Percentiles rank a stretch among this genome's conserved stretches.
Evolutionary conservation across 257 asterid genomes (phyloP).

Genomic region (Solanum chiquidenum): DNA sequence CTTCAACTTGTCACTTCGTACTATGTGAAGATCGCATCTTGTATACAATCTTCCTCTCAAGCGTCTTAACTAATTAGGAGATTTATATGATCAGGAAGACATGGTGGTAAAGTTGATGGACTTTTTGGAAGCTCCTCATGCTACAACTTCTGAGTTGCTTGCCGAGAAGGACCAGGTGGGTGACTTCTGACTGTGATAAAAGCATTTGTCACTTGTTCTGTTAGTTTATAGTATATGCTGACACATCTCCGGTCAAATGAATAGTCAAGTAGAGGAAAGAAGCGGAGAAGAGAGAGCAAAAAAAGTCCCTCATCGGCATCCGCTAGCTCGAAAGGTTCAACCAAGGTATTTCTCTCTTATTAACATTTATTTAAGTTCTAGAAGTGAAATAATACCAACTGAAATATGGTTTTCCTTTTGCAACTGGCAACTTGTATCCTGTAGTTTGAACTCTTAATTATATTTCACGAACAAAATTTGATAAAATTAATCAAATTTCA

Average conservation of each 20-base stretch:
- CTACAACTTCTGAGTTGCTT: conserved; percentile 59
- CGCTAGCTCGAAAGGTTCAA: conserved; percentile 49
- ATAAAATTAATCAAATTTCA: background rate
- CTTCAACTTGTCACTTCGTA: background rate
- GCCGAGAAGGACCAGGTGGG: conserved; percentile 80
- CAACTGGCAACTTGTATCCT: background rate
- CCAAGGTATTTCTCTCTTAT: conserved; percentile 38
- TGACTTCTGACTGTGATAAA: background rate
- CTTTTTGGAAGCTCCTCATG: conserved; percentile 79
- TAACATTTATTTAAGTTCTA: background rate
- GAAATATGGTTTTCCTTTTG: background rate
- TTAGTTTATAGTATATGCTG: background rate
- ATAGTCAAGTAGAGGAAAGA: conserved; percentile 59
- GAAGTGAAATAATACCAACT: background rate
- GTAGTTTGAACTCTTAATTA: background rate
- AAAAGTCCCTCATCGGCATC: conserved; percentile 28
- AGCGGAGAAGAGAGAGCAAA: conserved; percentile 62
- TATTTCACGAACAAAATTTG: background rate
- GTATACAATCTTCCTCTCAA: background rate
- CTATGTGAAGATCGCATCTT: background rate
- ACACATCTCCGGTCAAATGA: background rate
- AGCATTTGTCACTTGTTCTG: background rate
- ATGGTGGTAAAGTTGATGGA: conserved; percentile 61
- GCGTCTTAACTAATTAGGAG: background rate
- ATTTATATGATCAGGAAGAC: conserved; percentile 61